Percentiles rank a stretch among this genome's conserved stretches.
These are phyloP conservation scores for Fusarium hainanense DNA, from an alignment of 2,329 filamentous ascomycete genomes.

Conservation along the genomic window DNA sequence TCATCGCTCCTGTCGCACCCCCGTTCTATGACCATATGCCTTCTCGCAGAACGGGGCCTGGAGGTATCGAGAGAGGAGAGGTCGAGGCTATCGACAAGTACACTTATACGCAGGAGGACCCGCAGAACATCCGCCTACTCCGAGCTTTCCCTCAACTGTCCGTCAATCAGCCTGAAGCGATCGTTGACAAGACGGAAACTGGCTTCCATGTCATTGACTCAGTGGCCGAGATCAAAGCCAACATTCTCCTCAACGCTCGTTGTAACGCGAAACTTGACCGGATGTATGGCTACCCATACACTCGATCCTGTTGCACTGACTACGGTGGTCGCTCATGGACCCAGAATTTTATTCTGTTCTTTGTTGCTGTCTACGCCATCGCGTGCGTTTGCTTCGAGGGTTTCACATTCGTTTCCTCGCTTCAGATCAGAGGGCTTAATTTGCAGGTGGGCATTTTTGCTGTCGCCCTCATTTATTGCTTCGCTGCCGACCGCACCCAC, in stretches of 20 bases:
- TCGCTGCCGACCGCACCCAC: slow-evolving; percentile 46
- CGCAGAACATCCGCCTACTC: slow-evolving; percentile 37
- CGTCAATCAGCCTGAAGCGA: slow-evolving; percentile 31
- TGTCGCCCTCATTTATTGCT: slow-evolving; percentile 45
- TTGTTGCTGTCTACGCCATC: slow-evolving; percentile 33
- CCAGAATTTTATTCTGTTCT: slow-evolving; percentile 40
- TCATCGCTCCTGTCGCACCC: slow-evolving; percentile 45
- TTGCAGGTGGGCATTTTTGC: slow-evolving; percentile 45
- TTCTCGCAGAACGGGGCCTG: slow-evolving; percentile 19
- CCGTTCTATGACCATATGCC: slow-evolving; percentile 41
- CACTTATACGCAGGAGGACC: slow-evolving; percentile 16
- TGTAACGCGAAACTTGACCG: slow-evolving; percentile 58
- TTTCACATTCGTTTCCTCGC: slow-evolving; percentile 23
- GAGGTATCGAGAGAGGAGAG: slow-evolving; percentile 40
- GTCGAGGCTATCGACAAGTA: slow-evolving; percentile 41
- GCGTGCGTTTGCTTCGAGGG: slow-evolving; percentile 36
- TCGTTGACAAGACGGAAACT: slow-evolving; percentile 38
- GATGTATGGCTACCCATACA: slow-evolving; percentile 54
- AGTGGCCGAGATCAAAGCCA: slow-evolving; percentile 49
- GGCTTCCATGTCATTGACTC: slow-evolving; percentile 49
- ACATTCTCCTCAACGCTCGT: slow-evolving; percentile 62
- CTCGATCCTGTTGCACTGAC: slow-evolving; percentile 64
- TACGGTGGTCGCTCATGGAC: slow-evolving; percentile 50
- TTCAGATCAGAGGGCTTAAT: slow-evolving; percentile 30
- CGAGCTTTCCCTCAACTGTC: slow-evolving; percentile 39